Evolutionary conservation across 106 monocot genomes (phyloP).

Genomic region (Acanthochlamys bracteata): DNA sequence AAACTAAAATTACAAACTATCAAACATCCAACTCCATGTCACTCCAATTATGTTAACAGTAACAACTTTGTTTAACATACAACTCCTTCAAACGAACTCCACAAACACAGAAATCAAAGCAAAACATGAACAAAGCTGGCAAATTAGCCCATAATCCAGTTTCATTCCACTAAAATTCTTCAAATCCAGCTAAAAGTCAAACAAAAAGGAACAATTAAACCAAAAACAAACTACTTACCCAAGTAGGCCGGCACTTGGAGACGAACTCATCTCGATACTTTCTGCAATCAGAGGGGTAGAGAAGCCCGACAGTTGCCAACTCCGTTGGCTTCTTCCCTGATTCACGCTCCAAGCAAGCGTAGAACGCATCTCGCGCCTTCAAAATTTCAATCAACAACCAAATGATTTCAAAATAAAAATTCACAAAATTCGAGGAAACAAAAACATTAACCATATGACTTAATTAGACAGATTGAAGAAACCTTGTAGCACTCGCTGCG

Average conservation of each 20-base stretch:
- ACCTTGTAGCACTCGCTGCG: slow-evolving; percentile 75
- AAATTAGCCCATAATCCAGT: too few relatives aligned
- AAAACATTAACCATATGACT: neutral
- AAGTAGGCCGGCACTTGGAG: slow-evolving; percentile 67
- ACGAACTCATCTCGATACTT: slow-evolving; percentile 49
- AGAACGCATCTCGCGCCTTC: slow-evolving; percentile 87
- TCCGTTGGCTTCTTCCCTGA: slow-evolving; percentile 70
- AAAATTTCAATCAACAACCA: neutral
- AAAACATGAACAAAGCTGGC: too few relatives aligned
- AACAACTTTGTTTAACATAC: too few relatives aligned
- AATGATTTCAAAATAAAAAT: neutral
- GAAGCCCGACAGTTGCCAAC: slow-evolving; percentile 73
- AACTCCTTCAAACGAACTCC: too few relatives aligned
- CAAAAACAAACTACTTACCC: slow-evolving; percentile 28
- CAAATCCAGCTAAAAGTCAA: too few relatives aligned
- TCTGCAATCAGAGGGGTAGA: slow-evolving; percentile 76
- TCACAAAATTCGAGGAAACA: too few relatives aligned
- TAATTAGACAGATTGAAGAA: neutral
- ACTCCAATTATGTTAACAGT: too few relatives aligned
- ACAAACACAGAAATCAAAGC: too few relatives aligned
- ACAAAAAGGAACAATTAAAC: too few relatives aligned
- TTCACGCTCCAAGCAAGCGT: slow-evolving; percentile 73
- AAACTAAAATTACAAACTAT: too few relatives aligned
- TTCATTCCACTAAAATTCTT: too few relatives aligned
- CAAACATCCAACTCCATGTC: too few relatives aligned